These are phyloP conservation scores for Saxophila tyrrhenica DNA, from an alignment of 495 filamentous ascomycete species.

Conservation along the genomic window DNA sequence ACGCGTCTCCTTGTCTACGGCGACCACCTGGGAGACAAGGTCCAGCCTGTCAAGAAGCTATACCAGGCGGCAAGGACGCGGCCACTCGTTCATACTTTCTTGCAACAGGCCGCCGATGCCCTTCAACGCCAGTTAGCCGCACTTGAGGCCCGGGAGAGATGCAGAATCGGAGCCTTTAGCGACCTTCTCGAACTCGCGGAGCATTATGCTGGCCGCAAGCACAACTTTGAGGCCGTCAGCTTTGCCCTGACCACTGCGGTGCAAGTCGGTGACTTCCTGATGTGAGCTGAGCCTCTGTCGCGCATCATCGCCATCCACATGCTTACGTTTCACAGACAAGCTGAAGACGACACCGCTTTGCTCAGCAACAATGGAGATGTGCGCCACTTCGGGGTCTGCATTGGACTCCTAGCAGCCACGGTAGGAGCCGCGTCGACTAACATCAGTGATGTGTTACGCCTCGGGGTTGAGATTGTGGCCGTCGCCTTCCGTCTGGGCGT, in stretches of 20 bases:
- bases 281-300: neutral
- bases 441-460: conserved; percentile 20
- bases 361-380: neutral
- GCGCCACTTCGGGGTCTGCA: neutral
- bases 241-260: neutral
- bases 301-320: neutral
- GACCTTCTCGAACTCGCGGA: neutral
- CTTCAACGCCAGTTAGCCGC: neutral
- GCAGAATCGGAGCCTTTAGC: neutral
- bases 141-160: neutral
- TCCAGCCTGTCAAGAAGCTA: neutral
- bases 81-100: neutral
- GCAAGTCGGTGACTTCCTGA: neutral
- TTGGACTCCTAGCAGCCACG: neutral
- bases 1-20: neutral
- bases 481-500: conserved; percentile 32
- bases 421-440: neutral
- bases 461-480: conserved; percentile 27
- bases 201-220: neutral
- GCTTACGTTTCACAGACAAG: neutral
- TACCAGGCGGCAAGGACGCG: neutral
- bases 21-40: neutral
- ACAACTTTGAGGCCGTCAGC: neutral
- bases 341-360: neutral
- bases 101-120: neutral